A percentile compares a stretch with the other conserved stretches of the same genome.
These are phyloP conservation scores for Aureobasidium melanogenum DNA, from an alignment of 2,329 filamentous ascomycete genomes.

Conservation along the genomic window DNA sequence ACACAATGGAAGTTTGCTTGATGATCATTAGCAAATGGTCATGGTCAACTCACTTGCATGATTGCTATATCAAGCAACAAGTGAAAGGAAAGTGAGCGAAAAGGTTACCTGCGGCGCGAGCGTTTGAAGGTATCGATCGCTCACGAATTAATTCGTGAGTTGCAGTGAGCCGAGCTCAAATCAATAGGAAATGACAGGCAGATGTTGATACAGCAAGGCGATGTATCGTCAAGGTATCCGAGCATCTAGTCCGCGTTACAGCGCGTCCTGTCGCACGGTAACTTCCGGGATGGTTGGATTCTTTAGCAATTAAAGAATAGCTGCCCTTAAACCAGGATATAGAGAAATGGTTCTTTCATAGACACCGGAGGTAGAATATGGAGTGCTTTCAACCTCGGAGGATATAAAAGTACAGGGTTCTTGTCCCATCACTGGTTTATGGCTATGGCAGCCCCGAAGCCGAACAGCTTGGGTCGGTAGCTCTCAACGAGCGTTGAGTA, in stretches of 20 bases:
- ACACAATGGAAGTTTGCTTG: not conserved
- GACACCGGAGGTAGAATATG: not conserved
- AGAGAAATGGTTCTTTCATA: not conserved
- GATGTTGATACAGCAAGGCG: not conserved
- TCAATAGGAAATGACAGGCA: no score
- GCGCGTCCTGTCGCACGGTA: not conserved
- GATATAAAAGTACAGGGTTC: not conserved
- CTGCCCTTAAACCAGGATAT: not conserved
- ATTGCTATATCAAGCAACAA: not conserved
- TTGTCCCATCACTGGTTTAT: not conserved
- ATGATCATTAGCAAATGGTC: not conserved
- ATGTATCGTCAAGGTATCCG: not conserved
- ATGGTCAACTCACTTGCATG: not conserved
- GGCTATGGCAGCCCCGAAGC: not conserved
- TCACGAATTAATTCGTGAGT: not conserved
- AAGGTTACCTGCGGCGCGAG: not conserved
- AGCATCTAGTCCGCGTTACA: slow-evolving; percentile 3
- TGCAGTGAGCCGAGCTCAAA: not conserved
- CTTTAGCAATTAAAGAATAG: not conserved
- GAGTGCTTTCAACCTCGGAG: not conserved
- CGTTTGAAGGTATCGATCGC: not conserved
- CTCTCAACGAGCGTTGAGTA: no score
- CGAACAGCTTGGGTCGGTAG: not conserved
- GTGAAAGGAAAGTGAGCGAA: not conserved
- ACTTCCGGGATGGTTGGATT: not conserved